Evolutionary conservation across 495 filamentous ascomycete species (phyloP), one percentile per base, ranked within the genome.

Genomic region (Aeminium ludgeri): DNA sequence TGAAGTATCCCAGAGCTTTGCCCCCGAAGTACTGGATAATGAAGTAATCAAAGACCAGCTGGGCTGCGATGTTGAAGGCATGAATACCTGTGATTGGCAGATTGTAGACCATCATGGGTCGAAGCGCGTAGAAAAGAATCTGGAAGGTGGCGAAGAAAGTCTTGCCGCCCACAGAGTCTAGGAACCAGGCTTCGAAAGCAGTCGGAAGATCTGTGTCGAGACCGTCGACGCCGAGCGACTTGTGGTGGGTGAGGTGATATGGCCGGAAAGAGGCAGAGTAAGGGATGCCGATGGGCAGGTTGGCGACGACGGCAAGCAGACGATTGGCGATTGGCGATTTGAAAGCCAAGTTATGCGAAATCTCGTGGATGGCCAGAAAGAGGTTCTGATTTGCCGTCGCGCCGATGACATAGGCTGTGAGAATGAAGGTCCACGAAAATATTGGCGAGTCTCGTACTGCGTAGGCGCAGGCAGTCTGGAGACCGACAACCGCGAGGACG

Each of bases 71-170:
- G 64, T 99, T 99, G 51, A 83, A 54, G 36, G 74, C 60, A 62
- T 95, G 87, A 41, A 94, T 75, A 54, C 65, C 69, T 37, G 91
- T 96, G 57, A 96, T 71, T 18, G 86, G 83, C 1, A 95, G 68
- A 51, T 76, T 71, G 67, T 91, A 91, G 49, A 99, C 72, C 64
- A 86, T 78, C 79, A 95, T 91, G 38, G 91, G 91, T 3, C 91
- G 84, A n/a, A 99, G 55, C 55, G 91, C 91, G 69, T 99, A 99
- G 74, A 99, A 99, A 56, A 99, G 67, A 59, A 99, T 95, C 62
- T 99, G 91, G 66, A 95, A 96, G 50, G 91, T 96, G 67, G 82
- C 91, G 73, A 99, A 99, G 69, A 99, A 96, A 46, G 91, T 81
- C 59, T 99, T 99, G 52, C 91, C 91, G 13, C 86, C 72, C 55